Conservation (phyloP, 2,329 filamentous ascomycete species). For the Hypoxylon sp. region DNA sequence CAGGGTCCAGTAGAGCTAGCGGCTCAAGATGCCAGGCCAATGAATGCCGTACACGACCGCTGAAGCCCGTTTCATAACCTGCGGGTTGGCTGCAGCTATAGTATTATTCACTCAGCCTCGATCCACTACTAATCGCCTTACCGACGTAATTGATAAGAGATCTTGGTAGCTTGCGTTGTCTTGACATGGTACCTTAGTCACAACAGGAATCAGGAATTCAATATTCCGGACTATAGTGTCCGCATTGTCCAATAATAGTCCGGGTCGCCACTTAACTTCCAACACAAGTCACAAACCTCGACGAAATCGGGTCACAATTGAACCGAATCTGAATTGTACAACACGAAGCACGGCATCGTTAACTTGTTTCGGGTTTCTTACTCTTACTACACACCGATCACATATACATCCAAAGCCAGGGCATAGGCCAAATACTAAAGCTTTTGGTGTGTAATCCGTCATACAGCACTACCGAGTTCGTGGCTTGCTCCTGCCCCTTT, state of each 20-base stretch:
- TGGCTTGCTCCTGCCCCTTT: constrained; percentile 26
- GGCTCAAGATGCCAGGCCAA: constrained; percentile 42
- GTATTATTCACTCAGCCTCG: constrained; percentile 18
- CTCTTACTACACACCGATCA: constrained; percentile 23
- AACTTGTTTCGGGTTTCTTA: constrained; percentile 32
- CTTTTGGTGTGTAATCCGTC: not conserved
- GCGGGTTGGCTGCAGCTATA: constrained; percentile 35
- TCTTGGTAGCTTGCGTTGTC: constrained; percentile 32
- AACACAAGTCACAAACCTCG: constrained; percentile 28
- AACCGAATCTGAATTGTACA: constrained; percentile 25
- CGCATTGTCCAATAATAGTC: constrained; percentile 31
- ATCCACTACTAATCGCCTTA: constrained; percentile 21
- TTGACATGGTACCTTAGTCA: constrained; percentile 28
- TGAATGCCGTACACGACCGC: constrained; percentile 47
- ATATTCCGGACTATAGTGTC: constrained; percentile 36
- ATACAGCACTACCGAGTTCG: constrained; percentile 13
- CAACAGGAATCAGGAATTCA: constrained; percentile 41
- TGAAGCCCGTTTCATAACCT: constrained; percentile 48
- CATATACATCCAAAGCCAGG: constrained; percentile 26
- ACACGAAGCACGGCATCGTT: constrained; percentile 34
- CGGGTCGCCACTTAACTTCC: constrained; percentile 24
- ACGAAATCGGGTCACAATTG: constrained; percentile 40
- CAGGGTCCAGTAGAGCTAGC: constrained; percentile 17
- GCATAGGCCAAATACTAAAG: not conserved
- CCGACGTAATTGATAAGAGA: constrained; percentile 35